A percentile compares a stretch with the other conserved stretches of the same genome.
These are phyloP conservation scores for Wallacemonas rigidus DNA, from an alignment of 208 protist genomes.

Conservation along the genomic window DNA sequence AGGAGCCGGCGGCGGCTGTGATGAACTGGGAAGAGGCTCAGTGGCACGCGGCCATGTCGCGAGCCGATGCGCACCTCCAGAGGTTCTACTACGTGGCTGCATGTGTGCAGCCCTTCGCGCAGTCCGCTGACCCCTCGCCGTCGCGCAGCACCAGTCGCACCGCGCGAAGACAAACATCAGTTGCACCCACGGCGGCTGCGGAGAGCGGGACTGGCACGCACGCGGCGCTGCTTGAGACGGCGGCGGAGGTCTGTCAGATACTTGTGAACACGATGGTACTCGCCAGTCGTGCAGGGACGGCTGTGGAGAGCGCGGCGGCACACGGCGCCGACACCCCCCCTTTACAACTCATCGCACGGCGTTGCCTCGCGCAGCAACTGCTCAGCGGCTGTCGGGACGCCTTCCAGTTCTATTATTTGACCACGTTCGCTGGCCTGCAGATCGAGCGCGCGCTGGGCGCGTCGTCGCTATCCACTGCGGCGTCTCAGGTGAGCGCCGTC, in stretches of 20 bases:
- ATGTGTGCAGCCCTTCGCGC: constrained; percentile 14
- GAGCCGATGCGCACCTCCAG: background rate
- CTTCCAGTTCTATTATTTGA: constrained; percentile 26
- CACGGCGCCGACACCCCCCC: no score
- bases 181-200: no score
- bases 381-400: constrained; percentile 21
- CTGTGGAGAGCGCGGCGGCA: background rate
- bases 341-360: background rate
- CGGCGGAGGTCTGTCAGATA: constrained; percentile 7
- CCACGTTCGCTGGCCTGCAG: constrained; percentile 12
- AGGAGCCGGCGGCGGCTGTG: background rate
- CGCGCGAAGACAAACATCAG: background rate
- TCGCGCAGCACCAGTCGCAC: background rate
- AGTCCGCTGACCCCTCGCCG: background rate
- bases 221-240: background rate
- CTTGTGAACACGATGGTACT: background rate
- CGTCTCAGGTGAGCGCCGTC: background rate
- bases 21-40: background rate
- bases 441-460: background rate
- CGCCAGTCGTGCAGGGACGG: background rate
- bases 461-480: no score
- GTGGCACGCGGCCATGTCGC: background rate
- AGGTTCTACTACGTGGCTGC: background rate
- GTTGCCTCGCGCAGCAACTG: constrained; percentile 8
- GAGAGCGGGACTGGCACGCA: no score